Conservation (phyloP, 108 stramenopile species). For the Phaeodactylum tricornutum region DNA sequence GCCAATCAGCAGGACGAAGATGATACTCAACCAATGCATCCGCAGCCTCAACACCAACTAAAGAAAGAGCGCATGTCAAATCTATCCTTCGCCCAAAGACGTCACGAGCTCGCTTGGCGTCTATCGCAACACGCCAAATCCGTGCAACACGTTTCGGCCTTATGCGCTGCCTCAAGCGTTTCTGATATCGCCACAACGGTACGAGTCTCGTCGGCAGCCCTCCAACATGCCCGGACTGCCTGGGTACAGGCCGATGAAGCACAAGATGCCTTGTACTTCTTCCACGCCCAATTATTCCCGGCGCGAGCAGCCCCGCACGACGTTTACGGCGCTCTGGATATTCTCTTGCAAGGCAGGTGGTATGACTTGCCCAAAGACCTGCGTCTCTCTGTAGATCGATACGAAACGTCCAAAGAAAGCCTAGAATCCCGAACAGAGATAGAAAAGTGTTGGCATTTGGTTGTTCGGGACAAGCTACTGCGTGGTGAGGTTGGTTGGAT, state of each 20-base stretch:
- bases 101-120: slow-evolving; percentile 71
- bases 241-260: slow-evolving; percentile 75
- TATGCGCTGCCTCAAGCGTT: slow-evolving; percentile 33
- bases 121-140: slow-evolving; percentile 50
- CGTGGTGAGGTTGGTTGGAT: slow-evolving; percentile 66
- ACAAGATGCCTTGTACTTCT: slow-evolving; percentile 83
- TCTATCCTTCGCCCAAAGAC: slow-evolving; percentile 73
- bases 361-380: slow-evolving; percentile 64
- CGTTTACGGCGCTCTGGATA: slow-evolving; percentile 61
- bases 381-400: slow-evolving; percentile 50
- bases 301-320: slow-evolving; percentile 57
- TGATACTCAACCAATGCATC: not conserved
- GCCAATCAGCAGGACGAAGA: slow-evolving; percentile 6
- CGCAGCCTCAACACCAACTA: slow-evolving; percentile 4
- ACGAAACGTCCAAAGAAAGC: slow-evolving; percentile 41
- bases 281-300: slow-evolving; percentile 63
- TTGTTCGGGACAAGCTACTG: slow-evolving; percentile 64
- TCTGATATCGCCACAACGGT: slow-evolving; percentile 27
- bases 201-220: slow-evolving; percentile 38
- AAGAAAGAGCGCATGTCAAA: slow-evolving; percentile 60
- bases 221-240: slow-evolving; percentile 50
- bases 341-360: slow-evolving; percentile 32
- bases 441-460: slow-evolving; percentile 53
- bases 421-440: slow-evolving; percentile 38
- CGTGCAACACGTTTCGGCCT: slow-evolving; percentile 54